Evolutionary conservation across 2,329 filamentous ascomycete genomes (phyloP), one percentile per base, ranked within the genome.

Genomic region (Colletotrichum sp.): DNA sequence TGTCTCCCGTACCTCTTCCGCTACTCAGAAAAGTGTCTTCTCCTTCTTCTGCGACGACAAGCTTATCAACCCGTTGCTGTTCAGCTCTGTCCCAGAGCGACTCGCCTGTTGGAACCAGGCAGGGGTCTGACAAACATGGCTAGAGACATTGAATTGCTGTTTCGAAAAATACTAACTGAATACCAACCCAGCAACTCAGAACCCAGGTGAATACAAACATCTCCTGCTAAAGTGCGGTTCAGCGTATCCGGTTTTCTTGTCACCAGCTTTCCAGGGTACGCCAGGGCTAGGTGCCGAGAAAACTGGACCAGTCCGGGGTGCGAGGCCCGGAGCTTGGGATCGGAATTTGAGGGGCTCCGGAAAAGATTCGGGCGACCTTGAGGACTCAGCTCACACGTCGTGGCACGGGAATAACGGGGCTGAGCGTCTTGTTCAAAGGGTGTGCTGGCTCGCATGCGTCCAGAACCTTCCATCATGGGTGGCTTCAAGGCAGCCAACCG

Each of bases 31-130:
- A 66, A 12, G 56, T 69, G 30, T 75, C 75, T 5, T 48, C 55
- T 34, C 62, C 71, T 30, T 75, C 74, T 70, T 79, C 71, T 66
- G 16, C 55, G 7, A 63, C 69, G 13, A 78, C 63, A 32, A 69
- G 62, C 43, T 74, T 74, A 65, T 79, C 76, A 64, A 79, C 64
- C 13, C 77, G 76, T n/a, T 78, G 71, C 43, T 79, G 67, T 70
- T 80, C 77, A 21, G 74, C 72, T 65, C 69, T 78, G 18, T 74
- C 70, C 77, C 77, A 80, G 65, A 34, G 32, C 32, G 12, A 34
- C 32, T 34, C 32, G 38, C 38, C 8, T 43, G 8, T 43, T 38
- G 36, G 36, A 38, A 4, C 14, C 36, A 4, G 16, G 7, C 36
- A 18, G 16, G 36, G 36, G 16, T 9, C 7, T 38, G 36, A 9